Conservation (phyloP, 2,329 filamentous ascomycete genomes). For the Zelopaecilomyces penicillatus region DNA sequence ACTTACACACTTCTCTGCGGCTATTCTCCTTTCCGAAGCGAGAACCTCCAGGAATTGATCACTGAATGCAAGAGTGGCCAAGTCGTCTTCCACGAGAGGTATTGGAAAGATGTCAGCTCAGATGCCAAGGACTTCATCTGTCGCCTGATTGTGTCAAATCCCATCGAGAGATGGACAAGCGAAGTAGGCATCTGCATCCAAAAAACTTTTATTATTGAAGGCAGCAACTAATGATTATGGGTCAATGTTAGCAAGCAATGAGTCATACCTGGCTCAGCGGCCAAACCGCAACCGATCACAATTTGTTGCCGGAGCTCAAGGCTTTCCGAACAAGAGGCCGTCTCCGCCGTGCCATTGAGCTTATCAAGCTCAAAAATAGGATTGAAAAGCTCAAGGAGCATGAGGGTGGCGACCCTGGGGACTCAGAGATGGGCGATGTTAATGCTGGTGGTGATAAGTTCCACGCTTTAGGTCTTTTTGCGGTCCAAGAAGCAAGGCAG, state of each 20-base stretch:
- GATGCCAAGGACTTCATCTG: slow-evolving; percentile 95
- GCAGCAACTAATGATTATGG: slow-evolving; percentile 2
- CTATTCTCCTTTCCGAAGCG: slow-evolving; percentile 95
- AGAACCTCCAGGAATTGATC: slow-evolving; percentile 86
- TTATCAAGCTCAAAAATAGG: slow-evolving; percentile 3
- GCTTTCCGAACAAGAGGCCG: not conserved
- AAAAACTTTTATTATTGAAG: not conserved
- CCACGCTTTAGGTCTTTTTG: slow-evolving; percentile 27
- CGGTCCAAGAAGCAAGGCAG: slow-evolving; percentile 43
- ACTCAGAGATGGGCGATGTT: slow-evolving; percentile 63
- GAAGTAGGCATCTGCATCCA: slow-evolving; percentile 41
- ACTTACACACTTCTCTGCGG: slow-evolving; percentile 97
- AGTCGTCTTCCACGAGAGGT: slow-evolving; percentile 92
- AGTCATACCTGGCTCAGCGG: slow-evolving; percentile 84
- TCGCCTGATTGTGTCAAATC: slow-evolving; percentile 68
- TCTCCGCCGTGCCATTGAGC: slow-evolving; percentile 2
- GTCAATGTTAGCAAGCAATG: slow-evolving; percentile 55
- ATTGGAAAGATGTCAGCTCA: slow-evolving; percentile 95
- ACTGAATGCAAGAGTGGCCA: slow-evolving; percentile 80
- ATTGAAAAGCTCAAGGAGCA: slow-evolving; percentile 69
- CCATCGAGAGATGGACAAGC: slow-evolving; percentile 68
- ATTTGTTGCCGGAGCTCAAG: slow-evolving; percentile 86
- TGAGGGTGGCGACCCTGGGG: slow-evolving; percentile 66
- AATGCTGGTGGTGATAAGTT: slow-evolving; percentile 67
- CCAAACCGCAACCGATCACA: slow-evolving; percentile 86